Base-by-base conservation (phyloP, 306 rosid species). In the Acacia melanoxylon region DNA sequence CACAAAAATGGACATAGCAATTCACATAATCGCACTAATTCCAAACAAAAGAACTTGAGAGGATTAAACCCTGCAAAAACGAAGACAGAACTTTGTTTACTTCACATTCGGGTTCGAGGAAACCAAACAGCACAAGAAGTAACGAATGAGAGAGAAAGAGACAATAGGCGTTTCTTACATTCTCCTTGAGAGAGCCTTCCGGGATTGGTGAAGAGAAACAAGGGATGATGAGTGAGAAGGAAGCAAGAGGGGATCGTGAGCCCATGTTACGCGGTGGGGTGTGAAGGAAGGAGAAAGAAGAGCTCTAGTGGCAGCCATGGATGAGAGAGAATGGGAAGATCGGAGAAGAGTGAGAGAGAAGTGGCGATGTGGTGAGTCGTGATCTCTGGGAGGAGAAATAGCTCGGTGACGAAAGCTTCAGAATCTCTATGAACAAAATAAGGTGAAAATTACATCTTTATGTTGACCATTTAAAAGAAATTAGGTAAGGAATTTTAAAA, bases 231-330 rank as follows among this genome's bases (percentile, higher is more conserved):
- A 40, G 42, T 77, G 83, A 27, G 74, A 67, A 44, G 84, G 78
- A 83, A 88, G 56, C 80, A 74, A 79, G 51, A 84, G 79, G 80
- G 80, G 84, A 68, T 82, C 83, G 66, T 87, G 86, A 67, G 84
- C 58, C 67, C 80, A 82, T 24, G 85, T 77, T 40, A 75, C 2
- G 52, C 3, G 83, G 35, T 41, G 85, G 17, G 33, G 46, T 66
- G 85, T 8, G 81, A 86, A 80, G 40, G 90, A 78, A 70, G 94
- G 78, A 80, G 93, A 88, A 63, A 90, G 63, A 68, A 85, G 83
- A 73, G 87, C 78, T 58, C 81, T 91, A 27, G 91, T 70, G 76
- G 88, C 62, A 58, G 97, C 91, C 98, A 92, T 92, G 78, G 76
- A 42, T 41, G 74, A 2, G n/a, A n/a, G 11, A 11, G 29, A 13